Percentiles rank a stretch among this genome's conserved stretches.
Conservation (phyloP, 352 stramenopile genomes). For the Phytophthora fragariaefolia region DNA sequence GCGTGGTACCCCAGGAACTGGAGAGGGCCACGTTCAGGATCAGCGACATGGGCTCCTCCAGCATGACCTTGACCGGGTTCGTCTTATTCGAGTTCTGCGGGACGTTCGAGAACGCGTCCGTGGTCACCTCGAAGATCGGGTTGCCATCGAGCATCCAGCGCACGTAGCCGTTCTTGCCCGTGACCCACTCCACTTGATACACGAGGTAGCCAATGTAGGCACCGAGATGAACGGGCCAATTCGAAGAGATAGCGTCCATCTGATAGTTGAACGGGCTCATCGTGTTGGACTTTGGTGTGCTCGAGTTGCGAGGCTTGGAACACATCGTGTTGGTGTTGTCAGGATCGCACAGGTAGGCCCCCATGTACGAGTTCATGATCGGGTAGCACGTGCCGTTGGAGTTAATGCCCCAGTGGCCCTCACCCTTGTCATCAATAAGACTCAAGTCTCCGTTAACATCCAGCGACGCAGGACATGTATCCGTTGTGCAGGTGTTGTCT, state of each 20-base stretch:
- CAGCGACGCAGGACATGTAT: conserved; percentile 45
- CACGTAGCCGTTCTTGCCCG: conserved; percentile 64
- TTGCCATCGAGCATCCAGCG: conserved; percentile 71
- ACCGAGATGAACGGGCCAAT: conserved; percentile 69
- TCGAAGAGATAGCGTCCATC: conserved; percentile 81
- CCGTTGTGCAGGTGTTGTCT: conserved; percentile 48
- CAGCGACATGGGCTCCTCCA: conserved; percentile 93
- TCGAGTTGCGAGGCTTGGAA: conserved; percentile 40
- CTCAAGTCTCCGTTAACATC: conserved; percentile 52
- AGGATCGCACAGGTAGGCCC: conserved; percentile 62
- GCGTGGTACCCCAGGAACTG: conserved; percentile 80
- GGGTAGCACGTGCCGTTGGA: conserved; percentile 68
- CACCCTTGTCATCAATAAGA: conserved; percentile 43
- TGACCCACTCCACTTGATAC: conserved; percentile 83
- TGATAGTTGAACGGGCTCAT: conserved; percentile 80
- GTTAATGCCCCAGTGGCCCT: conserved; percentile 67
- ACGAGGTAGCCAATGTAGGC: conserved; percentile 65
- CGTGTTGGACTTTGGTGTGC: conserved; percentile 50
- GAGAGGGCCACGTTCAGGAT: conserved; percentile 95
- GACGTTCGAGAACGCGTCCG: conserved; percentile 56
- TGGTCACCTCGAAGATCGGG: conserved; percentile 68
- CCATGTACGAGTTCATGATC: conserved; percentile 73
- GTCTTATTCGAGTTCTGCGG: conserved; percentile 50
- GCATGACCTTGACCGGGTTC: conserved; percentile 71
- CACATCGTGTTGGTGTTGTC: conserved; percentile 57